phyloP scores from a whole-genome alignment of 805 yeast genomes.

The Kodamaea sagamina region DNA sequence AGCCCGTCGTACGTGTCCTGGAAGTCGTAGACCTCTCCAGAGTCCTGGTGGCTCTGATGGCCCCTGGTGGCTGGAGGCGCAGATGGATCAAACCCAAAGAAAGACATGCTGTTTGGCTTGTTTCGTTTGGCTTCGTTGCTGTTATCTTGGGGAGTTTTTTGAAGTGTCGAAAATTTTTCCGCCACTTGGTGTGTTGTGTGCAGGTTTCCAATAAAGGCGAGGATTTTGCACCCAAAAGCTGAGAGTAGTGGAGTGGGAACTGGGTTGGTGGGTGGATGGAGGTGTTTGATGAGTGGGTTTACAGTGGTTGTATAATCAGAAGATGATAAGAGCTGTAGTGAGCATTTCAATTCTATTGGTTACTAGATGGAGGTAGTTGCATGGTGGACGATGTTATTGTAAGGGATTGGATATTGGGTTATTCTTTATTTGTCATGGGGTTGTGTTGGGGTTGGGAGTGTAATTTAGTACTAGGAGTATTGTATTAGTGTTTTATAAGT shows the following conservation, averaged over 20 bases:
- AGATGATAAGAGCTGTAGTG: too few relatives aligned
- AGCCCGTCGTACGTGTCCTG: constrained; percentile 83
- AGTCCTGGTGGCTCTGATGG: constrained; percentile 12
- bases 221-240: constrained; percentile 3
- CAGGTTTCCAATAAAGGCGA: not conserved
- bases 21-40: constrained; percentile 57
- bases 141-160: constrained; percentile 2
- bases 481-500: too few relatives aligned
- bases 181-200: not conserved
- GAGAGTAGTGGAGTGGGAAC: not conserved
- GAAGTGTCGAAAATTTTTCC: constrained; percentile 12
- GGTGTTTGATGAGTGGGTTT: too few relatives aligned
- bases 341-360: too few relatives aligned
- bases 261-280: too few relatives aligned
- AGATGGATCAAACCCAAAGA: constrained; percentile 63
- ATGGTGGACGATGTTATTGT: too few relatives aligned
- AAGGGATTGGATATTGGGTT: too few relatives aligned
- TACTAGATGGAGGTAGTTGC: too few relatives aligned
- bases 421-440: too few relatives aligned
- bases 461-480: too few relatives aligned
- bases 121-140: constrained; percentile 4
- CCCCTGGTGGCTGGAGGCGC: constrained; percentile 33
- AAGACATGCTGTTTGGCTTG: constrained; percentile 49
- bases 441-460: too few relatives aligned
- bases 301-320: too few relatives aligned